A percentile compares a stretch with the other conserved stretches of the same genome.
Evolutionary conservation across 1,284 basidiomycete species (phyloP).

Genomic region (Irpex sp.): DNA sequence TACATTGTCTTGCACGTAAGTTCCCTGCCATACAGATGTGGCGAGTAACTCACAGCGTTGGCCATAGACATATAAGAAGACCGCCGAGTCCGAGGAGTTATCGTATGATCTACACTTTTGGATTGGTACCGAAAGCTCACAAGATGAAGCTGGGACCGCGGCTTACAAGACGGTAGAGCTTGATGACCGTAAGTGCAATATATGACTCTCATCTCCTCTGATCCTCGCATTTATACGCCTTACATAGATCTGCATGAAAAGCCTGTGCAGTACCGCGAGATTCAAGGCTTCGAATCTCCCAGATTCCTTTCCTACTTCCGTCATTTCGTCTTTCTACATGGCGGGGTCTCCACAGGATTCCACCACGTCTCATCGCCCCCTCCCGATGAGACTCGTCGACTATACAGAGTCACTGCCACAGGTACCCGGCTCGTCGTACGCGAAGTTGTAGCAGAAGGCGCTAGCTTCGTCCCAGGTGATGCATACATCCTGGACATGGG

Average conservation of each 20-base stretch:
- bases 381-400: conserved; percentile 37
- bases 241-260: conserved; percentile 44
- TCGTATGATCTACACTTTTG: conserved; percentile 65
- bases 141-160: conserved; percentile 63
- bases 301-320: conserved; percentile 60
- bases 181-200: conserved; percentile 50
- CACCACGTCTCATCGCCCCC: conserved; percentile 51
- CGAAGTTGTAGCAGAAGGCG: conserved; percentile 41
- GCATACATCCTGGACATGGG: conserved; percentile 61
- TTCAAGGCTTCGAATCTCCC: conserved; percentile 53
- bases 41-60: neutral
- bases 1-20: conserved; percentile 60
- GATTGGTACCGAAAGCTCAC: conserved; percentile 55
- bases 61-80: conserved; percentile 49
- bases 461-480: conserved; percentile 48
- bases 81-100: conserved; percentile 41
- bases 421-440: conserved; percentile 40
- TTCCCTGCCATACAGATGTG: neutral
- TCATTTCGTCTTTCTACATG: conserved; percentile 46
- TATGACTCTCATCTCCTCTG: neutral
- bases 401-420: conserved; percentile 42
- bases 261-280: conserved; percentile 60
- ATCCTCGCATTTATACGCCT: neutral
- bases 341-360: conserved; percentile 59
- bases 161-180: conserved; percentile 69